These are phyloP conservation scores for Diplogelasinospora grovesii DNA, from an alignment of 495 filamentous ascomycete species.

Conservation along the genomic window DNA sequence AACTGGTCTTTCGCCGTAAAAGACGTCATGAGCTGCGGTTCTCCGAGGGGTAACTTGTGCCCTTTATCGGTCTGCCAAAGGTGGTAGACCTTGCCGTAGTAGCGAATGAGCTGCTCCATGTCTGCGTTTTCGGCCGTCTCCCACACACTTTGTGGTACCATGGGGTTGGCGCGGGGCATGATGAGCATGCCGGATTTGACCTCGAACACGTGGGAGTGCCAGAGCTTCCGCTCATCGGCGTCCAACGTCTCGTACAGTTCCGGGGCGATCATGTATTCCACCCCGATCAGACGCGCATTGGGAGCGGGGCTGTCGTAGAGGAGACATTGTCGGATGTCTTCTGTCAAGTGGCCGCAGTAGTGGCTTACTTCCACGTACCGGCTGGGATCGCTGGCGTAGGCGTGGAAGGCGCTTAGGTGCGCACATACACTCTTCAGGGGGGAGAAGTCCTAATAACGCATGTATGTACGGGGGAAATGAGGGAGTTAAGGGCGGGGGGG, in stretches of 20 bases:
- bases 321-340: constrained; percentile 68
- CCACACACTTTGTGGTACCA: constrained; percentile 54
- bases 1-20: constrained; percentile 54
- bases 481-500: neutral
- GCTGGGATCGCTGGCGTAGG: constrained; percentile 62
- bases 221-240: constrained; percentile 60
- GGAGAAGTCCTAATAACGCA: constrained; percentile 54
- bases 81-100: constrained; percentile 91
- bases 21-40: constrained; percentile 73
- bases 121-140: constrained; percentile 70
- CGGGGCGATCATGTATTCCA: constrained; percentile 89
- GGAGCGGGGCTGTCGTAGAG: constrained; percentile 66
- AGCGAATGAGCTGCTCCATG: constrained; percentile 62
- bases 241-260: constrained; percentile 60
- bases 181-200: constrained; percentile 82
- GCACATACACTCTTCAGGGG: constrained; percentile 75
- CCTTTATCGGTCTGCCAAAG: constrained; percentile 86
- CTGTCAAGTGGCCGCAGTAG: constrained; percentile 75
- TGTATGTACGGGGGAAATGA: neutral
- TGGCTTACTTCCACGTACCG: constrained; percentile 74
- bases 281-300: constrained; percentile 69
- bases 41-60: constrained; percentile 64
- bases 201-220: constrained; percentile 81
- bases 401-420: constrained; percentile 80
- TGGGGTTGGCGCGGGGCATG: constrained; percentile 60